These are phyloP conservation scores for Yamadazyma songkhlaensis DNA, from an alignment of 1,139 yeast species.

Conservation along the genomic window DNA sequence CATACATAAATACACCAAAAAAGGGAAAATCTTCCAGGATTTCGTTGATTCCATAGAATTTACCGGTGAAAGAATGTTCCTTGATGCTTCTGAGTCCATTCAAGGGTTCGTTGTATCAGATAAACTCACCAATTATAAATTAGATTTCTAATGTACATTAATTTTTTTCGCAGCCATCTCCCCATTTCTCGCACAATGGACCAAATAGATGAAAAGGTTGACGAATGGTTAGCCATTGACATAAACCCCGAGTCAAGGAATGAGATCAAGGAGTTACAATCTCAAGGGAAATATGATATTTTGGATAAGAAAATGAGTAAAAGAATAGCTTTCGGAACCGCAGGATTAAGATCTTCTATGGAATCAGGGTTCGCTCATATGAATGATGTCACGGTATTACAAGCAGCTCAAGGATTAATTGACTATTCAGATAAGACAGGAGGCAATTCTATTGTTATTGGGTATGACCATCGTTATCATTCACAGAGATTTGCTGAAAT, in stretches of 20 bases:
- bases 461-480: conserved; percentile 87
- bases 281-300: conserved; percentile 34
- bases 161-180: neutral
- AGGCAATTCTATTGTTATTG: conserved; percentile 59
- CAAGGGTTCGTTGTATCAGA: neutral
- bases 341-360: conserved; percentile 86
- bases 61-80: no score
- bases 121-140: neutral
- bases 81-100: no score
- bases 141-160: conserved; percentile 1
- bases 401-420: conserved; percentile 91
- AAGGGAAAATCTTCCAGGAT: conserved; percentile 31
- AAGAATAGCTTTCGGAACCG: conserved; percentile 87
- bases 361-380: conserved; percentile 86
- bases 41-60: neutral
- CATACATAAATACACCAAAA: conserved; percentile 40
- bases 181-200: neutral
- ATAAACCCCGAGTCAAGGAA: conserved; percentile 50
- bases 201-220: conserved; percentile 34
- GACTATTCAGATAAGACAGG: conserved; percentile 39
- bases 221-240: conserved; percentile 50
- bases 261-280: conserved; percentile 53
- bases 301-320: conserved; percentile 50
- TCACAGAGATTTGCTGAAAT: conserved; percentile 78
- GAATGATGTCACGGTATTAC: conserved; percentile 87